A percentile compares a stretch with the other conserved stretches of the same genome.
phyloP scores from a whole-genome alignment of 2,329 filamentous ascomycete species.

The Aureobasidium sp. region DNA sequence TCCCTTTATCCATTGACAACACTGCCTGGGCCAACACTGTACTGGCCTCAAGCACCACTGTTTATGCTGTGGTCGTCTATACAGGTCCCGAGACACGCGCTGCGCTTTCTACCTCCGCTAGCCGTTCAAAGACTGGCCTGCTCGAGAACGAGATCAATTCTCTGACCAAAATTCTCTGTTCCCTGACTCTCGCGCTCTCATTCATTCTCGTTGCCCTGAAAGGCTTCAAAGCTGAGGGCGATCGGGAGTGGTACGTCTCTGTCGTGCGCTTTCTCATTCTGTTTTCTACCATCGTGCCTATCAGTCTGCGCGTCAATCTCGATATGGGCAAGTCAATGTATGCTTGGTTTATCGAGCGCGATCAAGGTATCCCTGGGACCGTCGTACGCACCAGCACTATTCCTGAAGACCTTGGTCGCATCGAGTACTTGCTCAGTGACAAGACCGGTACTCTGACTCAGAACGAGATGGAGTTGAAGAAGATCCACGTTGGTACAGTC shows the following conservation, averaged over 20 bases:
- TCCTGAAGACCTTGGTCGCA: slow-evolving; percentile 87
- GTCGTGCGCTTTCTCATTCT: slow-evolving; percentile 97
- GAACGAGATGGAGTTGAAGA: slow-evolving; percentile 80
- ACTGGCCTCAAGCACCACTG: slow-evolving; percentile 83
- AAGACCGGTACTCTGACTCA: slow-evolving; percentile 98
- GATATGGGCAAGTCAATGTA: slow-evolving; percentile 97
- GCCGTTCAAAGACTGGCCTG: slow-evolving; percentile 87
- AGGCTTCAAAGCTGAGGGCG: slow-evolving; percentile 62
- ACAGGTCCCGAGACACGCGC: slow-evolving; percentile 92
- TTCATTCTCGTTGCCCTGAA: slow-evolving; percentile 82
- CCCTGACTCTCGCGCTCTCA: slow-evolving; percentile 77
- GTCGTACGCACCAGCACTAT: slow-evolving; percentile 96
- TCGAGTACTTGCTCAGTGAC: slow-evolving; percentile 93
- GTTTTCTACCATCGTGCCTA: slow-evolving; percentile 98
- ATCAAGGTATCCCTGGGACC: slow-evolving; percentile 81
- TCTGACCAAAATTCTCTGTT: slow-evolving; percentile 89
- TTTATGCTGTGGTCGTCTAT: slow-evolving; percentile 85
- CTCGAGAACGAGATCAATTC: slow-evolving; percentile 96
- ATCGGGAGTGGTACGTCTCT: slow-evolving; percentile 81
- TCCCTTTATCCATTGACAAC: slow-evolving; percentile 85
- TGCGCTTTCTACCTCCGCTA: slow-evolving; percentile 83
- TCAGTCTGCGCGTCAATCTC: slow-evolving; percentile 90
- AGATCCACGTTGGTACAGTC: slow-evolving; percentile 95
- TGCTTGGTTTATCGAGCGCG: slow-evolving; percentile 88
- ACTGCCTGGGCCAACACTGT: slow-evolving; percentile 99